Conservation (phyloP, 495 filamentous ascomycete genomes). For the Aspergillus diversus region DNA sequence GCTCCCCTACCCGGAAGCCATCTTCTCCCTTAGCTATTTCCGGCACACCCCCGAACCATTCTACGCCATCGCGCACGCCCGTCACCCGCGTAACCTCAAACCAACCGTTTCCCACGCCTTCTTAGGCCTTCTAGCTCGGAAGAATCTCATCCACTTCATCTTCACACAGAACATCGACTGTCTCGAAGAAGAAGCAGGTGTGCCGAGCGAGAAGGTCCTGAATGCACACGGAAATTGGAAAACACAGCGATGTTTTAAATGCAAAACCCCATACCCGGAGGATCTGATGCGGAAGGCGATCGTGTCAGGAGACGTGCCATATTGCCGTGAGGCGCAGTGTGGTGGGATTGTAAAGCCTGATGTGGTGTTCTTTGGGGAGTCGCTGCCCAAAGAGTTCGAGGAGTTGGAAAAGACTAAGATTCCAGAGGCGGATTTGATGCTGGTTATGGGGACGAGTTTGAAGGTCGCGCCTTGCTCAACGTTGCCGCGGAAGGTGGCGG, state of each 20-base stretch:
- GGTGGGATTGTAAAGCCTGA: constrained; percentile 86
- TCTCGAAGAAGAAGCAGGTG: constrained; percentile 78
- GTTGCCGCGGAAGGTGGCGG: constrained; percentile 60
- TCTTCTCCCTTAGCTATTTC: constrained; percentile 84
- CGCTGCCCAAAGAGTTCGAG: constrained; percentile 68
- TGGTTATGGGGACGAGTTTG: constrained; percentile 90
- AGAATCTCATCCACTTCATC: constrained; percentile 70
- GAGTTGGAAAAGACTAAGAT: constrained; percentile 49
- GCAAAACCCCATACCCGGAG: constrained; percentile 64
- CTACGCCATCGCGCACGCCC: constrained; percentile 80
- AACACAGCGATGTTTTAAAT: constrained; percentile 78
- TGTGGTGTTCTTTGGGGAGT: constrained; percentile 91
- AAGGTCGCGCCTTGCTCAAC: constrained; percentile 79
- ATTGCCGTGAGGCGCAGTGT: constrained; percentile 62
- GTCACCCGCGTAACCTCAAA: constrained; percentile 78
- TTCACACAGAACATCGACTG: constrained; percentile 96
- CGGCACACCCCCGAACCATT: constrained; percentile 76
- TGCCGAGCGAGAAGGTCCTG: constrained; percentile 72
- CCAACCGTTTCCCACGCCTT: constrained; percentile 81
- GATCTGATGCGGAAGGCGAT: constrained; percentile 70
- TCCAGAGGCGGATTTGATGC: constrained; percentile 67
- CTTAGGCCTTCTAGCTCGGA: constrained; percentile 67
- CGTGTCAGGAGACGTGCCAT: constrained; percentile 61
- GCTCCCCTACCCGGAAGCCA: constrained; percentile 72
- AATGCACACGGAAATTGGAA: constrained; percentile 90